phyloP scores from a whole-genome alignment of 805 yeast species.

The Yamadazyma tumulicola region DNA sequence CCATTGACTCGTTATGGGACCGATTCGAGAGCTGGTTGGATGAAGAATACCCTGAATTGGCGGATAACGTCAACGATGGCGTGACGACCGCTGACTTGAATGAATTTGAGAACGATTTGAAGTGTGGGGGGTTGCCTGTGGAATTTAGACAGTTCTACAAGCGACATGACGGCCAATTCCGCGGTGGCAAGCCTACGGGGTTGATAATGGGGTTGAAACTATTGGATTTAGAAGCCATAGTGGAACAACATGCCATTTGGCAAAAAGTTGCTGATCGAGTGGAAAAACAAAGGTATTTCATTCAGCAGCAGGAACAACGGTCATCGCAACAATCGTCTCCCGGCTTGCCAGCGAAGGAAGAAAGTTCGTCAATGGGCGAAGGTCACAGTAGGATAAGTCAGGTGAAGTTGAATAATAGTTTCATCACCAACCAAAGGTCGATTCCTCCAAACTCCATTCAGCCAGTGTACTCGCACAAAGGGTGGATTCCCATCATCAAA shows the following conservation, averaged over 20 bases:
- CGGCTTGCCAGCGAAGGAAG: constrained; percentile 7
- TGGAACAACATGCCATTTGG: constrained; percentile 42
- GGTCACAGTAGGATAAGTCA: constrained; percentile 10
- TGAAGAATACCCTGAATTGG: constrained; percentile 45
- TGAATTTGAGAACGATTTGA: constrained; percentile 44
- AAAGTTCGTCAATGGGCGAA: constrained; percentile 16
- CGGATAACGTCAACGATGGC: constrained; percentile 40
- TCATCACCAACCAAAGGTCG: constrained; percentile 32
- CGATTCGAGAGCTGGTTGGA: constrained; percentile 41
- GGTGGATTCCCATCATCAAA: constrained; percentile 41
- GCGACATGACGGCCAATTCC: constrained; percentile 44
- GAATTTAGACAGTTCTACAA: constrained; percentile 45
- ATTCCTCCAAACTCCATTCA: constrained; percentile 38
- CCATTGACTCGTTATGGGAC: constrained; percentile 42
- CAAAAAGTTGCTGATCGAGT: constrained; percentile 37
- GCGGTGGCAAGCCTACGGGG: constrained; percentile 45
- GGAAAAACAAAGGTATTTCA: constrained; percentile 32
- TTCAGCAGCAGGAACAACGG: constrained; percentile 21
- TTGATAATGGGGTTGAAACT: constrained; percentile 41
- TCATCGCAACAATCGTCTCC: constrained; percentile 2
- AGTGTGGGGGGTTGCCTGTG: constrained; percentile 38
- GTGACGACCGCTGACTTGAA: constrained; percentile 45
- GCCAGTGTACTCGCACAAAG: constrained; percentile 31
- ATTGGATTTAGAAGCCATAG: constrained; percentile 40
- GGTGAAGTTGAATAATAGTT: constrained; percentile 17